phyloP scores from a whole-genome alignment of 768 basidiomycete species.

The Mycena galopus region DNA sequence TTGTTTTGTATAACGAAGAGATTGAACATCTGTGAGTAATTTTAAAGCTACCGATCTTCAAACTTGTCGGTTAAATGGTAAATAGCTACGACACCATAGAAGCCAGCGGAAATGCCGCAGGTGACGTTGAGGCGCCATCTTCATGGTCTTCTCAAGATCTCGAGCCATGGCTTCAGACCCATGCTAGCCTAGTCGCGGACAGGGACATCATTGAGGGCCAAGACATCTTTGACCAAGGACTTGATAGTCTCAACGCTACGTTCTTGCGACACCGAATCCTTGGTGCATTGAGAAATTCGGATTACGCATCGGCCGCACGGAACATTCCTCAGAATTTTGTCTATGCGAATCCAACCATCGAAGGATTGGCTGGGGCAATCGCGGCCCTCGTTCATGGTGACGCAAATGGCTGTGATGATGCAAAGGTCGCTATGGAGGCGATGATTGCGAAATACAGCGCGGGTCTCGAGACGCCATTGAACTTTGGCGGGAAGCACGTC shows the following conservation, averaged over 20 bases:
- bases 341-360: conserved; percentile 46
- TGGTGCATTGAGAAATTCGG: conserved; percentile 42
- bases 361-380: conserved; percentile 49
- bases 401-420: too few species aligned
- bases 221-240: conserved; percentile 52
- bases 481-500: conserved; percentile 33
- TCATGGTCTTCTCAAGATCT: not conserved
- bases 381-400: not conserved
- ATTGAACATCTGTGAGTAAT: not conserved
- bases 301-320: not conserved
- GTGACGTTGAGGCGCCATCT: not conserved
- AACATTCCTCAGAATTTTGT: not conserved
- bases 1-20: not conserved
- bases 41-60: too few species aligned
- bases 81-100: not conserved
- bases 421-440: conserved; percentile 42
- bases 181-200: not conserved
- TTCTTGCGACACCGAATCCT: conserved; percentile 55
- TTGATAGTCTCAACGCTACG: conserved; percentile 54
- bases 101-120: not conserved
- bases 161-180: not conserved
- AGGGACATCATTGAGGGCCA: conserved; percentile 18
- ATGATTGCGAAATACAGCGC: conserved; percentile 54
- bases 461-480: conserved; percentile 33
- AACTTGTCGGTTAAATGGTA: not conserved